A percentile compares a stretch with the other conserved stretches of the same genome.
Evolutionary conservation across 2,329 filamentous ascomycete genomes (phyloP).

Genomic region (Ilyonectria sp.): DNA sequence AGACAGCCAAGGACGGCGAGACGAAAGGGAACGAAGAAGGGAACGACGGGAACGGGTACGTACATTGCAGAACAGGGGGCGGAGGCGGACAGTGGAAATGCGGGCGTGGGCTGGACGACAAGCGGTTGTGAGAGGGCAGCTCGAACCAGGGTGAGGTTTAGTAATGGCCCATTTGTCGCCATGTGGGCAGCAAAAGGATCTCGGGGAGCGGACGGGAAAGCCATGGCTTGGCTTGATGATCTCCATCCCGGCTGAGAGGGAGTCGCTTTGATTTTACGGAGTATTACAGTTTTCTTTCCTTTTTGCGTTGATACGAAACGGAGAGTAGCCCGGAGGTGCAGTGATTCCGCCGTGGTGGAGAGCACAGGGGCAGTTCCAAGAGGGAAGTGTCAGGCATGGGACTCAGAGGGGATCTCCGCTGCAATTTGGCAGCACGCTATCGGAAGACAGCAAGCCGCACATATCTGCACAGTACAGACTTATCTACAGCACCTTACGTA

Average conservation of each 20-base stretch:
- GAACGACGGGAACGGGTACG: constrained; percentile 35
- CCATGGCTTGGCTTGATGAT: constrained; percentile 21
- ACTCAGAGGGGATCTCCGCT: neutral
- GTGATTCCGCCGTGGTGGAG: neutral
- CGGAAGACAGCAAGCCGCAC: neutral
- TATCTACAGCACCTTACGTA: neutral
- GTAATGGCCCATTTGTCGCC: constrained; percentile 20
- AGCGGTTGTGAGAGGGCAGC: constrained; percentile 11
- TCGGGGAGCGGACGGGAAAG: constrained; percentile 19
- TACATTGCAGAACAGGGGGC: constrained; percentile 33
- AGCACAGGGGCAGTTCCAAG: constrained; percentile 21
- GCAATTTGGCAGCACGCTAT: neutral
- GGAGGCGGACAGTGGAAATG: constrained; percentile 18
- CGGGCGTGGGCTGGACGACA: constrained; percentile 18
- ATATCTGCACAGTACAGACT: neutral
- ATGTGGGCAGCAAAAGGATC: constrained; percentile 28
- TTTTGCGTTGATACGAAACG: neutral
- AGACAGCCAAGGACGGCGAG: constrained; percentile 22
- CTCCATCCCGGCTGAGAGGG: constrained; percentile 8
- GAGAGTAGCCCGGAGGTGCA: too few species aligned
- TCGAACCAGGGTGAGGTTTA: constrained; percentile 27
- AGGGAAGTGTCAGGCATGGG: neutral
- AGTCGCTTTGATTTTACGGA: constrained; percentile 8
- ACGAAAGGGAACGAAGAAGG: constrained; percentile 22
- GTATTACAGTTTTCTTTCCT: neutral